phyloP scores from a whole-genome alignment of 140 eudicot species.

The Oenanthe javanica region DNA sequence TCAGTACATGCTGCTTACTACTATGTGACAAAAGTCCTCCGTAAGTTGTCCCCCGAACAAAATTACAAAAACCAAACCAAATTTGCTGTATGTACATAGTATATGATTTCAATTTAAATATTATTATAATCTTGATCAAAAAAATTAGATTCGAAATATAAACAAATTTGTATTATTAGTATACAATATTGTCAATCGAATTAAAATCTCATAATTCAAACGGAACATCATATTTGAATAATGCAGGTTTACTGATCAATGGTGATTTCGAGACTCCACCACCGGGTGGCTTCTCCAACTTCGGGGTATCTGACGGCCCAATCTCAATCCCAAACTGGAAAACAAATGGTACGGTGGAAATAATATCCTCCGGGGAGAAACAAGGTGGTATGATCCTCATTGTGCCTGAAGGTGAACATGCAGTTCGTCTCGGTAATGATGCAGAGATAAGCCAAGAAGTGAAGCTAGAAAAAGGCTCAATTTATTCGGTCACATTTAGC shows the following conservation, averaged over 20 bases:
- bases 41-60: not conserved
- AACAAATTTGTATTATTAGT: no score
- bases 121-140: no score
- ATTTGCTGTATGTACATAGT: not conserved
- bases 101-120: no score
- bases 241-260: constrained; percentile 54
- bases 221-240: no score
- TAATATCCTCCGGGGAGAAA: constrained; percentile 77
- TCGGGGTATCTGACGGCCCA: constrained; percentile 38
- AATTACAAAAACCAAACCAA: not conserved
- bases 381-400: constrained; percentile 99
- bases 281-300: constrained; percentile 56
- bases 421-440: constrained; percentile 84
- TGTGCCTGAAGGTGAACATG: constrained; percentile 87
- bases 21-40: not conserved
- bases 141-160: no score
- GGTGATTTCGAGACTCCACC: constrained; percentile 94
- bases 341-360: constrained; percentile 70
- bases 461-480: constrained; percentile 63
- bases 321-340: constrained; percentile 69
- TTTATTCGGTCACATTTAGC: constrained; percentile 83
- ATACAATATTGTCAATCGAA: no score
- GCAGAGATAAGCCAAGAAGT: constrained; percentile 76
- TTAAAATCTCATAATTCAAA: not conserved
- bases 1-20: not conserved